Evolutionary conservation across 768 basidiomycete genomes (phyloP).

Genomic region (Leccinum pellstonianum): DNA sequence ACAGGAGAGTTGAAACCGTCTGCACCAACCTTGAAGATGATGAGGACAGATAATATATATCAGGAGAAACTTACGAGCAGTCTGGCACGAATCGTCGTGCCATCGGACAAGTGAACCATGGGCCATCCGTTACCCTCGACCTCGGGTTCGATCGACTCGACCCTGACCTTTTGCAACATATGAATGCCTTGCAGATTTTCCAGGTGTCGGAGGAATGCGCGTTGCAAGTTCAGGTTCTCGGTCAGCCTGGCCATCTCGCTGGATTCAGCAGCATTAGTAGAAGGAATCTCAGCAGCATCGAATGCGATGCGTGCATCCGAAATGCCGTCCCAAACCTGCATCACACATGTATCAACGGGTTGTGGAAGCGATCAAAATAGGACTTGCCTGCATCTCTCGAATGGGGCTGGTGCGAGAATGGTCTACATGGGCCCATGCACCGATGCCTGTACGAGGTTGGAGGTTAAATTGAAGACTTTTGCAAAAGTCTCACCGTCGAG

Average conservation of each 20-base stretch:
- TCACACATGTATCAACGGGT: slow-evolving; percentile 4
- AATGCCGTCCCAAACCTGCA: slow-evolving; percentile 89
- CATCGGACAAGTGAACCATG: slow-evolving; percentile 69
- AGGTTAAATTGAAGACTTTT: not conserved
- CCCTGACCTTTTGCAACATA: slow-evolving; percentile 71
- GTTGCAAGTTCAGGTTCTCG: slow-evolving; percentile 92
- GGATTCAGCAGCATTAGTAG: slow-evolving; percentile 28
- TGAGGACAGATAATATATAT: not conserved
- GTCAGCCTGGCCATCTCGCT: slow-evolving; percentile 77
- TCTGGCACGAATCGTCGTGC: slow-evolving; percentile 62
- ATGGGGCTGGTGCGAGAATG: slow-evolving; percentile 64
- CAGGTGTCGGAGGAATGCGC: slow-evolving; percentile 71
- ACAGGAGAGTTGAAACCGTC: slow-evolving; percentile 97
- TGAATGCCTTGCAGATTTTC: slow-evolving; percentile 50
- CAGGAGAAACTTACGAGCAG: slow-evolving; percentile 56
- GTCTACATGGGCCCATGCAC: slow-evolving; percentile 82
- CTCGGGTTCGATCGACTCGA: slow-evolving; percentile 59
- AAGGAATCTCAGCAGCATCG: slow-evolving; percentile 46
- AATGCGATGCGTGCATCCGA: slow-evolving; percentile 80
- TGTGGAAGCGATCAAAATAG: not conserved
- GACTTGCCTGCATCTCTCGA: slow-evolving; percentile 79
- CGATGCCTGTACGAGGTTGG: slow-evolving; percentile 54
- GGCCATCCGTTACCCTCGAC: slow-evolving; percentile 70
- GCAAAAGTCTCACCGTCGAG: slow-evolving; percentile 50
- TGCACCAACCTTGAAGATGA: slow-evolving; percentile 70